phyloP scores from a whole-genome alignment of 2,329 filamentous ascomycete species.

The Calonectria fujianensis region DNA sequence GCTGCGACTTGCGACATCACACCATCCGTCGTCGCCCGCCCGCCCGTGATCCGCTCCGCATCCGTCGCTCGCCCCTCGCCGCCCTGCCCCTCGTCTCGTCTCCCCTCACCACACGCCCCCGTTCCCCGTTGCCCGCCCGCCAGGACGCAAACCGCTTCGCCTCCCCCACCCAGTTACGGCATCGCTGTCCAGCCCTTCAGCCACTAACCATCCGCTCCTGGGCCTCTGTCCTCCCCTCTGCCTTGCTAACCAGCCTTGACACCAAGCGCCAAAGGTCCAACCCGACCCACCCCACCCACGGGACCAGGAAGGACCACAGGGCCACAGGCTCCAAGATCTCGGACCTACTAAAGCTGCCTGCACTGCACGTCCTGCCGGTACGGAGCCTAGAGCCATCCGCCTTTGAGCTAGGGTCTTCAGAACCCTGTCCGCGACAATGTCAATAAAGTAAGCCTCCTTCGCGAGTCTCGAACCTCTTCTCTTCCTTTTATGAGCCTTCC shows the following conservation, averaged over 20 bases:
- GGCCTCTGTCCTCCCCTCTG: constrained; percentile 31
- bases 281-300: constrained; percentile 55
- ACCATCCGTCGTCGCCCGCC: constrained; percentile 38
- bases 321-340: constrained; percentile 57
- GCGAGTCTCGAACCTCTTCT: constrained; percentile 55
- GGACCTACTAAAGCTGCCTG: constrained; percentile 57
- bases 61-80: constrained; percentile 35
- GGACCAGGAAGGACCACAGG: constrained; percentile 53
- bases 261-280: constrained; percentile 51
- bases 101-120: constrained; percentile 31
- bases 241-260: constrained; percentile 42
- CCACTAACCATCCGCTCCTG: constrained; percentile 53
- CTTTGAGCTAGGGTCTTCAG: constrained; percentile 59
- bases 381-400: constrained; percentile 57
- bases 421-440: constrained; percentile 67
- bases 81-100: constrained; percentile 33
- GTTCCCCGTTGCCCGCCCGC: constrained; percentile 43
- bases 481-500: constrained; percentile 49
- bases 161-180: constrained; percentile 56
- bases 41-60: constrained; percentile 40
- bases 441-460: constrained; percentile 71
- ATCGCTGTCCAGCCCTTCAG: constrained; percentile 55
- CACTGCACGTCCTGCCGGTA: constrained; percentile 57
- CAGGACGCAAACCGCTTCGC: constrained; percentile 49
- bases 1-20: constrained; percentile 40